phyloP scores from a whole-genome alignment of 768 basidiomycete species.

The Fomitopsis pulvina region DNA sequence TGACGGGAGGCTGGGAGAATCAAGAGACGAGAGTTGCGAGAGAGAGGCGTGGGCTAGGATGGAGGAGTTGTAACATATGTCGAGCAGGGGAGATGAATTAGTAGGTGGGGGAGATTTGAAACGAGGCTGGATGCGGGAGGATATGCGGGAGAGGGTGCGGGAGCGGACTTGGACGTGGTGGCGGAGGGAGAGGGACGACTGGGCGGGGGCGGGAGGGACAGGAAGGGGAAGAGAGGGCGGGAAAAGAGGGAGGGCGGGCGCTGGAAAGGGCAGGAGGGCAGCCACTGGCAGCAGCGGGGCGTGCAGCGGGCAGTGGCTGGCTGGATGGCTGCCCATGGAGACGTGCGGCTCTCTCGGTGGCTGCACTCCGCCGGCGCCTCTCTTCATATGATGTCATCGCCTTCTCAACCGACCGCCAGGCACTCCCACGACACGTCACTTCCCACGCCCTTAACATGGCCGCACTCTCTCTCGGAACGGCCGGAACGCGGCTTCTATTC shows the following conservation, averaged over 20 bases:
- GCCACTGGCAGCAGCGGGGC: conserved; percentile 19
- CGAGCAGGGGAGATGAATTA: conserved; percentile 9
- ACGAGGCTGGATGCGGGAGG: conserved; percentile 2
- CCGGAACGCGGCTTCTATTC: not conserved
- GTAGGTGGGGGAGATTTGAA: not conserved
- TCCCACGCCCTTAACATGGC: conserved; percentile 11
- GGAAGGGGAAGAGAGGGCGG: conserved; percentile 21
- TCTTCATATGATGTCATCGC: conserved; percentile 17
- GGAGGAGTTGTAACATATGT: conserved; percentile 15
- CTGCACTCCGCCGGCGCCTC: too few relatives aligned
- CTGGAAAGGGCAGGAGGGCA: conserved; percentile 13
- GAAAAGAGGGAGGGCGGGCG: not conserved
- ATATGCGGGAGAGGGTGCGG: not conserved
- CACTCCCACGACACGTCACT: conserved; percentile 18
- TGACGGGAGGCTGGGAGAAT: conserved; percentile 8
- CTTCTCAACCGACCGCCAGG: conserved; percentile 1
- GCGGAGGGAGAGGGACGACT: conserved; percentile 22
- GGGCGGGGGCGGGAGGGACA: conserved; percentile 28
- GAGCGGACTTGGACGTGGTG: not conserved
- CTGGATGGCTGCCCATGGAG: conserved; percentile 9
- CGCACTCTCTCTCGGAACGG: not conserved
- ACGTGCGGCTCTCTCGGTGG: too few relatives aligned
- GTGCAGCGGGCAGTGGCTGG: conserved; percentile 6
- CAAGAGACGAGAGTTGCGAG: conserved; percentile 4
- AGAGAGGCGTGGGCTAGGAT: conserved; percentile 9